phyloP scores from a whole-genome alignment of 305 asterid species.

The Stenogyne calaminthoides region DNA sequence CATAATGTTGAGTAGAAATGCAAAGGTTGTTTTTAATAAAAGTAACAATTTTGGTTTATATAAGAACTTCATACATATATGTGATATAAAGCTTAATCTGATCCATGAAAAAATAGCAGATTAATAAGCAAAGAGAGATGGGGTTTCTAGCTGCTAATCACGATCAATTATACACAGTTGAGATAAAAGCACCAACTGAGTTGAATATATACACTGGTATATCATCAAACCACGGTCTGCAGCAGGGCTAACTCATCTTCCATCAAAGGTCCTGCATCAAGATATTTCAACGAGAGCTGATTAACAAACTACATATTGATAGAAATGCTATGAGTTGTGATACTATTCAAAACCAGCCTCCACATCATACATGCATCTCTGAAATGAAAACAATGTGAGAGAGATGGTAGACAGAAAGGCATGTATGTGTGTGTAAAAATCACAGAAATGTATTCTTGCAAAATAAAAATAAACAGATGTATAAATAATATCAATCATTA shows the following conservation, averaged over 20 bases:
- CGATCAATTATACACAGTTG: too few species aligned
- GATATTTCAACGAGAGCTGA: background rate
- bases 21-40: background rate
- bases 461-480: too few species aligned
- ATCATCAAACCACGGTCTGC: conserved; percentile 59
- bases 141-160: background rate
- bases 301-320: background rate
- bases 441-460: too few species aligned
- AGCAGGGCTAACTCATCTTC: conserved; percentile 86
- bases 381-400: background rate
- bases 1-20: background rate
- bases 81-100: background rate
- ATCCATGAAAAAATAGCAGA: background rate
- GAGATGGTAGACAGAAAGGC: background rate
- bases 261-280: conserved; percentile 74
- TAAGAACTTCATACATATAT: background rate
- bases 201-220: conserved; percentile 22
- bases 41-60: background rate
- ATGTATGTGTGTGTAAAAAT: background rate
- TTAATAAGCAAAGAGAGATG: background rate
- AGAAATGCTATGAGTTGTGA: background rate
- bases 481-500: too few species aligned
- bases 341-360: background rate
- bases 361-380: background rate
- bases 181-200: background rate